Evolutionary conservation across 1,139 yeast genomes (phyloP).

Genomic region (Saccharomyces uvarum): DNA sequence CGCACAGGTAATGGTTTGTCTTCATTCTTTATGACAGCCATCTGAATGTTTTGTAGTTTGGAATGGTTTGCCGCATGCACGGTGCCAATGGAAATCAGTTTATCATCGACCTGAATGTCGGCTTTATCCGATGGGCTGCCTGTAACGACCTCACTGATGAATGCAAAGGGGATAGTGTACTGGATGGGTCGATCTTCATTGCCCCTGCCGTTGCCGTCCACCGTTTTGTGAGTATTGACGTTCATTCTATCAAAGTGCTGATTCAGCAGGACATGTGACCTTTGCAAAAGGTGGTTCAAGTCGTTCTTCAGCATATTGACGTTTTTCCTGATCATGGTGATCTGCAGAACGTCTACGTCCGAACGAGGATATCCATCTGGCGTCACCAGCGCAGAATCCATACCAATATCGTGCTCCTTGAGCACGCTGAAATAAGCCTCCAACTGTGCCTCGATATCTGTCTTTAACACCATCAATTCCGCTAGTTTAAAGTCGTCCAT

Average conservation of each 20-base stretch:
- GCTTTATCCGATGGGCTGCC: slow-evolving; percentile 45
- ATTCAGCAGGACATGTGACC: slow-evolving; percentile 42
- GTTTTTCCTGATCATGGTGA: slow-evolving; percentile 53
- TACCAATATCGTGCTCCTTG: slow-evolving; percentile 39
- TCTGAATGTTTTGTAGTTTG: slow-evolving; percentile 31
- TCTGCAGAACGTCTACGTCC: slow-evolving; percentile 71
- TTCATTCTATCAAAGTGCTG: slow-evolving; percentile 34
- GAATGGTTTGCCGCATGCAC: slow-evolving; percentile 49
- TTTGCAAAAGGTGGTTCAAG: slow-evolving; percentile 42
- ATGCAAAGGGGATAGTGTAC: slow-evolving; percentile 48
- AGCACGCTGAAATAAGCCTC: slow-evolving; percentile 12
- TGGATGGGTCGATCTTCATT: not conserved
- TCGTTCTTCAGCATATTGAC: slow-evolving; percentile 69
- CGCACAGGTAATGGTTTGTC: slow-evolving; percentile 15
- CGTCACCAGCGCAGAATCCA: slow-evolving; percentile 59
- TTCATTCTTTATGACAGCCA: slow-evolving; percentile 14
- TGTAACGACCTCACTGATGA: slow-evolving; percentile 40
- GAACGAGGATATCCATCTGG: slow-evolving; percentile 77
- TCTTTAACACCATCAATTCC: slow-evolving; percentile 12
- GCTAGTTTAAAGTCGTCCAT: not conserved
- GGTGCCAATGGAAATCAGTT: slow-evolving; percentile 45
- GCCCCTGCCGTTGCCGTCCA: not conserved
- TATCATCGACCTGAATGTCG: slow-evolving; percentile 39
- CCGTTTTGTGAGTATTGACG: not conserved
- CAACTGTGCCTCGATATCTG: slow-evolving; percentile 18